Base-by-base conservation (phyloP, 768 basidiomycete genomes). In the Kwoniella dejecticola region DNA sequence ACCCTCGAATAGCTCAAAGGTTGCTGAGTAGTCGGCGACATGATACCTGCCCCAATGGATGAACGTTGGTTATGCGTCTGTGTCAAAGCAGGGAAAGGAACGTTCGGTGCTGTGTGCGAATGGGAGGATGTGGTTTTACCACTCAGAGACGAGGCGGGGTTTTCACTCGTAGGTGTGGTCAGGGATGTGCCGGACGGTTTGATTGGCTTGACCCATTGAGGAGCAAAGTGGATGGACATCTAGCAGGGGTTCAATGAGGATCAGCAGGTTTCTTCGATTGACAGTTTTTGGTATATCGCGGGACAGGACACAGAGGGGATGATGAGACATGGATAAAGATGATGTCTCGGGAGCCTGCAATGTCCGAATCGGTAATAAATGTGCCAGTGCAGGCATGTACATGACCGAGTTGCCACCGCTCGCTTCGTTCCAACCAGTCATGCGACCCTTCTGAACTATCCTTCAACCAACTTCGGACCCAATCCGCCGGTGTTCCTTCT, bases 151-250 rank as follows among this genome's bases (percentile, higher is more conserved):
- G 47, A 47, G 24, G n/a, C 36, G 15, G 72, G 63, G 17, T 58
- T 36, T 29, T 72, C 70, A 30, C 56, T 57, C 12, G 62, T 66
- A 10, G 66, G 62, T 7, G 71, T 36, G 33, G 33, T 64, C 31
- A 63, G 30, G 11, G 63, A 63, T 13, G 63, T 57, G 17, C 71
- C 73, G 42, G 75, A 58, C 15, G 71, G 69, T 52, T 76, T 76
- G 71, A 76, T 73, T 44, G 76, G 71, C 44, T 76, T 77, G 63
- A 76, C 74, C 76, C 76, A 79, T 71, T 76, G 74, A 56, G 77
- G 77, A 24, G 73, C 77, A 58, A 79, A 79, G 52, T 79, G 77
- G 57, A 79, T 71, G n/a, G 77, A 79, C 74, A 76, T 76, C 69
- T 73, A 61, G 13, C 11, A 38, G 38, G 53, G 6, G 4, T 24